Conservation (phyloP, 2,329 filamentous ascomycete species). For the Phialophora macrospora region DNA sequence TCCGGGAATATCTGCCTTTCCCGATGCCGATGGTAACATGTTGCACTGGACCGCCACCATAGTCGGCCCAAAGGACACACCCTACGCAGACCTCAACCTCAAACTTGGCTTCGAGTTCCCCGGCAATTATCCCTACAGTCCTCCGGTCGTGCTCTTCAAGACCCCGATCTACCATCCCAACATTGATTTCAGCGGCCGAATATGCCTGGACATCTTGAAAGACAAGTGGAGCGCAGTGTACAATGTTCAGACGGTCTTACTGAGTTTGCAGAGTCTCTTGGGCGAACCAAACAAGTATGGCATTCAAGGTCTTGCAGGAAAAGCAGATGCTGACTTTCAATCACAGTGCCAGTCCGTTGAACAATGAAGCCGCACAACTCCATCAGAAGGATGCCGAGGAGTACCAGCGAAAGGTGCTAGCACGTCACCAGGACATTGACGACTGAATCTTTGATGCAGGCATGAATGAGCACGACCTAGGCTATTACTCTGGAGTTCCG, state of each 20-base stretch:
- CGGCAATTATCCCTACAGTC: slow-evolving; percentile 86
- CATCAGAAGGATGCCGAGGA: slow-evolving; percentile 89
- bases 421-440: slow-evolving; percentile 64
- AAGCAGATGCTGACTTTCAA: slow-evolving; percentile 17
- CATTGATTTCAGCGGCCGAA: slow-evolving; percentile 94
- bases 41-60: slow-evolving; percentile 94
- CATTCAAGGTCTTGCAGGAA: background rate
- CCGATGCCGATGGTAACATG: slow-evolving; percentile 84
- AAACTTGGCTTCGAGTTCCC: slow-evolving; percentile 94
- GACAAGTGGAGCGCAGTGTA: slow-evolving; percentile 99
- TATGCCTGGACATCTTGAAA: slow-evolving; percentile 97
- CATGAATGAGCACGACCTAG: slow-evolving; percentile 13
- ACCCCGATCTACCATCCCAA: slow-evolving; percentile 99
- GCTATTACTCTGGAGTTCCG: slow-evolving; percentile 20
- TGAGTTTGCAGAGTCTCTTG: slow-evolving; percentile 92
- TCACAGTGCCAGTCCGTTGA: slow-evolving; percentile 82
- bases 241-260: slow-evolving; percentile 89
- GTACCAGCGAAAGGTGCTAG: slow-evolving; percentile 77
- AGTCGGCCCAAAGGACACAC: slow-evolving; percentile 85
- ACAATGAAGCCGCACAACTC: slow-evolving; percentile 92
- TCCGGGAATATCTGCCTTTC: slow-evolving; percentile 93
- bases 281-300: slow-evolving; percentile 98
- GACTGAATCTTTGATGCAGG: slow-evolving; percentile 41
- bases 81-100: slow-evolving; percentile 84
- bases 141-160: slow-evolving; percentile 93